Percentiles rank a stretch among this genome's conserved stretches.
Conservation (phyloP, 306 rosid genomes). For the Hippophae tibetana region DNA sequence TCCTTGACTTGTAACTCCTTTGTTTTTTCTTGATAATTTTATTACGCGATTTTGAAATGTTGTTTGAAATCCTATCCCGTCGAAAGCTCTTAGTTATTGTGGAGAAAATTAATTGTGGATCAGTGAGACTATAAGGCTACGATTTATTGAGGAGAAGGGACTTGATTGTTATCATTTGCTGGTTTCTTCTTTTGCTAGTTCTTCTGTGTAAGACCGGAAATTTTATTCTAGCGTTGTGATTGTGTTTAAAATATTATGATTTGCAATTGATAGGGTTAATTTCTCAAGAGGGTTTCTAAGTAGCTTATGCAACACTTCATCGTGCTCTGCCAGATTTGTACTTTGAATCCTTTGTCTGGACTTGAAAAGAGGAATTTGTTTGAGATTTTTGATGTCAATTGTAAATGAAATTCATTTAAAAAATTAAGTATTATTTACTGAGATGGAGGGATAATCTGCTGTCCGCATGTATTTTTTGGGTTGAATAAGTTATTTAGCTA, state of each 20-base stretch:
- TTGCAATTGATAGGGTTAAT: conserved; percentile 5
- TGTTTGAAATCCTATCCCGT: conserved; percentile 7
- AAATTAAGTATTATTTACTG: not conserved
- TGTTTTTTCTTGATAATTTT: conserved; percentile 1
- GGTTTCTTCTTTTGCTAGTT: conserved; percentile 7
- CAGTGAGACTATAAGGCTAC: conserved; percentile 19
- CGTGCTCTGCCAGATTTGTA: no score
- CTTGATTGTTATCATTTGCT: conserved; percentile 11
- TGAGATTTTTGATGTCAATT: not conserved
- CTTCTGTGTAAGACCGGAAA: conserved; percentile 16
- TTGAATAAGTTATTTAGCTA: conserved; percentile 21
- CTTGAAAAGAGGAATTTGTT: not conserved
- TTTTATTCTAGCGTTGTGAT: conserved; percentile 5
- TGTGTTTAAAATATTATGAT: conserved; percentile 5
- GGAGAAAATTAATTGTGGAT: conserved; percentile 4
- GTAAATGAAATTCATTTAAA: not conserved
- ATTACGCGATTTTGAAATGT: conserved; percentile 4
- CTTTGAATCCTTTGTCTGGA: no score
- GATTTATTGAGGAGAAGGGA: conserved; percentile 1
- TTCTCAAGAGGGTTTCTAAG: conserved; percentile 4
- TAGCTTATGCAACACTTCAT: not conserved
- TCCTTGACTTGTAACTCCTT: not conserved
- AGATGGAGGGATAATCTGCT: conserved; percentile 5
- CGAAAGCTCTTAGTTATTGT: conserved; percentile 5
- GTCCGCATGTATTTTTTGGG: conserved; percentile 8